Percentiles rank a stretch among this genome's conserved stretches.
phyloP scores from a whole-genome alignment of 1,284 basidiomycete species.

The Cryptococcus sp. region DNA sequence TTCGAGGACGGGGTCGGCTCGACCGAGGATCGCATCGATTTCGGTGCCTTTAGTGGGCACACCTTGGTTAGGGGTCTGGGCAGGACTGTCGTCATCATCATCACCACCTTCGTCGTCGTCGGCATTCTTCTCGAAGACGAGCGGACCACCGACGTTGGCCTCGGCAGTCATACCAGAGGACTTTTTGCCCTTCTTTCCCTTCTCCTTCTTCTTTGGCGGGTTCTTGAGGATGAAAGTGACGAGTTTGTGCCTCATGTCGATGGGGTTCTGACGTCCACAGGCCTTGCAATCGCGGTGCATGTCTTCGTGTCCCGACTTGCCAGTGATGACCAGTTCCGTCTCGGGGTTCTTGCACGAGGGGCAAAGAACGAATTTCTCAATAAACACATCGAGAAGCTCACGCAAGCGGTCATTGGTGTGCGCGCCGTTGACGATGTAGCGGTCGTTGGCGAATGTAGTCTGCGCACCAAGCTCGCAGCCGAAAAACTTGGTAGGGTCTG shows the following conservation, averaged over 20 bases:
- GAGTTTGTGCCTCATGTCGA: conserved; percentile 98
- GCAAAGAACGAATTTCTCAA: conserved; percentile 98
- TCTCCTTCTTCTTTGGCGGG: conserved; percentile 74
- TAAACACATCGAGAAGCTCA: conserved; percentile 94
- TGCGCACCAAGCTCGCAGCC: conserved; percentile 98
- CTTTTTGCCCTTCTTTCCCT: conserved; percentile 67
- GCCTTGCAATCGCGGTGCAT: conserved; percentile 98
- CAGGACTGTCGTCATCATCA: conserved; percentile 27
- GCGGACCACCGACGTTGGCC: conserved; percentile 46
- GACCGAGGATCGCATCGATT: conserved; percentile 43
- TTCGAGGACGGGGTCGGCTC: conserved; percentile 38
- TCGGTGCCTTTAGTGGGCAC: conserved; percentile 46
- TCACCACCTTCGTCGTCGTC: conserved; percentile 32
- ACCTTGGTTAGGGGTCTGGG: conserved; percentile 20
- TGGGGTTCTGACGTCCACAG: conserved; percentile 84
- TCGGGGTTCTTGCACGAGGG: conserved; percentile 99
- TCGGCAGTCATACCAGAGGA: conserved; percentile 51
- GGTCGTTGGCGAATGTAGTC: conserved; percentile 91
- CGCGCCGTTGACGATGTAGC: conserved; percentile 98
- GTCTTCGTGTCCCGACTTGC: conserved; percentile 68
- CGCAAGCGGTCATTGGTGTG: conserved; percentile 90
- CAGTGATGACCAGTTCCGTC: conserved; percentile 88
- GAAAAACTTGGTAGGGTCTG: conserved; percentile 98
- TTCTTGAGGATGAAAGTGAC: conserved; percentile 97
- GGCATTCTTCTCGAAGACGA: conserved; percentile 47